Percentiles rank a stretch among this genome's conserved stretches.
Evolutionary conservation across 2,329 filamentous ascomycete genomes (phyloP).

Genomic region (Zopfia rhizophila): DNA sequence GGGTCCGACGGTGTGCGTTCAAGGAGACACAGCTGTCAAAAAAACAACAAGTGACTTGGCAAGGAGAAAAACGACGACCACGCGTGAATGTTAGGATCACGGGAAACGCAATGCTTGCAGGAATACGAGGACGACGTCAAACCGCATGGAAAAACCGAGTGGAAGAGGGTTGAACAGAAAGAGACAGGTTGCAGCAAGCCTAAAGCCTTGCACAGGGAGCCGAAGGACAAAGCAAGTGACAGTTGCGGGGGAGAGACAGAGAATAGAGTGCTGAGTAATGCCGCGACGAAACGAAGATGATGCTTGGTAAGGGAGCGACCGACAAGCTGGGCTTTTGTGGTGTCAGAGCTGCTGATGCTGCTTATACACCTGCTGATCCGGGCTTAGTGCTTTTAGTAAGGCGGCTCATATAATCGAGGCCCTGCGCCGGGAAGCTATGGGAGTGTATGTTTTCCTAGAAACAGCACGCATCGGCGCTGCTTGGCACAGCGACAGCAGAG

Average conservation of each 20-base stretch:
- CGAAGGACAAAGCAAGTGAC: slow-evolving; percentile 11
- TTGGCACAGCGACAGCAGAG: too few relatives aligned
- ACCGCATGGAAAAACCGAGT: background rate
- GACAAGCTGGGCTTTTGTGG: background rate
- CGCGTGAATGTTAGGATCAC: slow-evolving; percentile 25
- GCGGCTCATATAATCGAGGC: slow-evolving; percentile 13
- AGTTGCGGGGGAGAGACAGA: slow-evolving; percentile 14
- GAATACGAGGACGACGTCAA: slow-evolving; percentile 12
- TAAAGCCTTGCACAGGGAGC: slow-evolving; percentile 9
- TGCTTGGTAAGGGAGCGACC: slow-evolving; percentile 12
- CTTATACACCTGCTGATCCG: slow-evolving; percentile 9
- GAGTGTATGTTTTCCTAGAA: too few relatives aligned
- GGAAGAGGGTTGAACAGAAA: background rate
- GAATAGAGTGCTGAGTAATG: slow-evolving; percentile 18
- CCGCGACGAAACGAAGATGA: slow-evolving; percentile 3
- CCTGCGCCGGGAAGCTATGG: slow-evolving; percentile 9
- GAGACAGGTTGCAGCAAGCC: slow-evolving; percentile 4
- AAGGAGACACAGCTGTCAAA: too few relatives aligned
- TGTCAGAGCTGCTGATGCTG: slow-evolving; percentile 30
- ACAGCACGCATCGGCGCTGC: slow-evolving; percentile 8
- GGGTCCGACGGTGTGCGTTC: too few relatives aligned
- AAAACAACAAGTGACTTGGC: too few relatives aligned
- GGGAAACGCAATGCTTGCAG: slow-evolving; percentile 21
- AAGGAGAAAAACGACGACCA: too few relatives aligned
- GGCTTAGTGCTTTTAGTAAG: slow-evolving; percentile 21